A percentile compares a stretch with the other conserved stretches of the same genome.
Evolutionary conservation across 2,329 filamentous ascomycete genomes (phyloP).

Genomic region (Colletotrichum noveboracense): DNA sequence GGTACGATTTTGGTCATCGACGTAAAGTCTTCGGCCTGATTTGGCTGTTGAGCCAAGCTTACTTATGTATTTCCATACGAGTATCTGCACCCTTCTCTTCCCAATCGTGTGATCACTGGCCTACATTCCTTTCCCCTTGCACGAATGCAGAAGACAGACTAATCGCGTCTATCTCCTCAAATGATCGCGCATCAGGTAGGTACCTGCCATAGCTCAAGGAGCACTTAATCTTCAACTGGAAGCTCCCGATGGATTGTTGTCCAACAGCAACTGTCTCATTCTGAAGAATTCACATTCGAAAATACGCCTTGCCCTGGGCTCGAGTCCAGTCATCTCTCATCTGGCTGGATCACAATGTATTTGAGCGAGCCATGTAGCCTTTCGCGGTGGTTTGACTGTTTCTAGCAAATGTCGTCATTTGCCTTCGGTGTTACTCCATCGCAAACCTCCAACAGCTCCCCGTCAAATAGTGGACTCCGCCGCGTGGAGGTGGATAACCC

Average conservation of each 20-base stretch:
- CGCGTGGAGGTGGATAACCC: neutral
- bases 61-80: neutral
- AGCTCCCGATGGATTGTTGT: neutral
- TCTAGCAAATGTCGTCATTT: conserved; percentile 14
- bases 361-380: neutral
- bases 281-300: neutral
- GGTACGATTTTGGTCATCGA: neutral
- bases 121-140: neutral
- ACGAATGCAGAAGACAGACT: neutral
- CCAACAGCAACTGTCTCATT: neutral
- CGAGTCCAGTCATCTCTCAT: neutral
- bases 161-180: neutral
- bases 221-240: neutral
- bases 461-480: neutral
- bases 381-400: neutral
- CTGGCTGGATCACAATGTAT: neutral
- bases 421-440: conserved; percentile 16
- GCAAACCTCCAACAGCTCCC: neutral
- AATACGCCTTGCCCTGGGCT: neutral
- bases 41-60: neutral
- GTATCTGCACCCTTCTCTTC: neutral
- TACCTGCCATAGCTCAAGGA: neutral
- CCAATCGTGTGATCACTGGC: neutral
- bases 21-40: neutral
- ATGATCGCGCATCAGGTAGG: neutral